A percentile compares a stretch with the other conserved stretches of the same genome.
Evolutionary conservation across 2,329 filamentous ascomycete genomes (phyloP).

Genomic region (Bimuria novae-zelandiae): DNA sequence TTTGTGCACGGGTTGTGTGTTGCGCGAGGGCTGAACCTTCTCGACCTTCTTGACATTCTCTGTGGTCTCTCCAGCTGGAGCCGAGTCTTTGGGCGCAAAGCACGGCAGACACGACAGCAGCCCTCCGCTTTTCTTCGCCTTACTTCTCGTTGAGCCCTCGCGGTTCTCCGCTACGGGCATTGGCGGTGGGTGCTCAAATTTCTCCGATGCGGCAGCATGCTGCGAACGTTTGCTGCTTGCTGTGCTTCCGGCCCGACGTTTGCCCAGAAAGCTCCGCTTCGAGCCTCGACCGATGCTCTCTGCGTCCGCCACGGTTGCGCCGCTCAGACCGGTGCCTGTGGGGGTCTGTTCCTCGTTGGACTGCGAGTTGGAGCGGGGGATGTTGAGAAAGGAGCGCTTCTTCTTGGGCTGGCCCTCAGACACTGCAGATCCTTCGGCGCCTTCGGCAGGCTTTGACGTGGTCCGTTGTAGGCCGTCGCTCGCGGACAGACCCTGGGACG

Average conservation of each 20-base stretch:
- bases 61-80: conserved; percentile 46
- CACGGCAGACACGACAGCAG: conserved; percentile 64
- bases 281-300: conserved; percentile 52
- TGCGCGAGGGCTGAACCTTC: conserved; percentile 44
- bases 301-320: conserved; percentile 51
- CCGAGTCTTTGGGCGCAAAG: conserved; percentile 67
- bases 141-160: conserved; percentile 42
- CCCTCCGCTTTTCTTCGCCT: conserved; percentile 49
- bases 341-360: conserved; percentile 39
- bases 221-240: conserved; percentile 53
- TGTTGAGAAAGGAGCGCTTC: conserved; percentile 44
- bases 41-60: conserved; percentile 51
- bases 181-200: conserved; percentile 42
- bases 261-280: conserved; percentile 52
- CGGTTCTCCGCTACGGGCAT: conserved; percentile 35
- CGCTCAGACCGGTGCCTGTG: conserved; percentile 48
- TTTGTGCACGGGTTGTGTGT: conserved; percentile 53
- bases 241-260: conserved; percentile 51
- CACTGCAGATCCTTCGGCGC: conserved; percentile 14
- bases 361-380: conserved; percentile 40
- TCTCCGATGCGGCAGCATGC: conserved; percentile 46
- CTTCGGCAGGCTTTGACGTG: conserved; percentile 20
- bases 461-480: conserved; percentile 24
- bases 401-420: conserved; percentile 36
- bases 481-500: conserved; percentile 29